A percentile compares a stretch with the other conserved stretches of the same genome.
Evolutionary conservation across 306 rosid species (phyloP).

Genomic region (Fragaria ananassa): DNA sequence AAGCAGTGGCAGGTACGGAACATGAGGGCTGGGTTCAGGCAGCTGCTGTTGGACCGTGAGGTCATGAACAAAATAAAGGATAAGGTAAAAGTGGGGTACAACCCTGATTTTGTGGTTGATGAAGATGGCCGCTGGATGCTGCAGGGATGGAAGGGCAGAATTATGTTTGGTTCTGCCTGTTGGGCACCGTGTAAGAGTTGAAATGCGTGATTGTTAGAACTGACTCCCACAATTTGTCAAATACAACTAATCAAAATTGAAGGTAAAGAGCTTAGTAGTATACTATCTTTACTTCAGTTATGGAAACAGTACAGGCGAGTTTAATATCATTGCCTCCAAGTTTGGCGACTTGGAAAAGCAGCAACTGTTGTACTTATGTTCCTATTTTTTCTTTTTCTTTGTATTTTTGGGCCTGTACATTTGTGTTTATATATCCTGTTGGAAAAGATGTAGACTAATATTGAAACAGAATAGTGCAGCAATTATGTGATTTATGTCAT

Average conservation of each 20-base stretch:
- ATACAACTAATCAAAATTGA: too few species aligned
- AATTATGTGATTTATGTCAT: neutral
- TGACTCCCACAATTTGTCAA: neutral
- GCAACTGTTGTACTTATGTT: neutral
- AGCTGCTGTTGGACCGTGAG: constrained; percentile 42
- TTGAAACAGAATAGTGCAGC: neutral
- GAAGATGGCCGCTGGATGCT: constrained; percentile 64
- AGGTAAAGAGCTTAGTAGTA: neutral
- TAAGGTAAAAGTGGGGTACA: constrained; percentile 35
- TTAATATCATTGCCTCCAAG: neutral
- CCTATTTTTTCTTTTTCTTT: neutral
- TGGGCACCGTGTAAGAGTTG: constrained; percentile 48
- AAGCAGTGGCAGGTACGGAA: constrained; percentile 63
- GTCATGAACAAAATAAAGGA: constrained; percentile 37
- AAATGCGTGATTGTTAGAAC: neutral
- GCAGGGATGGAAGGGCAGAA: constrained; percentile 78
- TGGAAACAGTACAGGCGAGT: neutral
- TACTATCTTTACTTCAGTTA: neutral
- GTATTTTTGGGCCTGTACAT: neutral
- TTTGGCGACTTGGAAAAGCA: neutral
- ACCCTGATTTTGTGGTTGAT: constrained; percentile 49
- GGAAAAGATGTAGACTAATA: neutral
- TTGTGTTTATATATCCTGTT: neutral
- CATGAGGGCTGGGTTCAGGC: constrained; percentile 53
- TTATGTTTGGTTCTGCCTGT: constrained; percentile 45